Conservation (phyloP, 345 rosid genomes). For the Lumnitzera racemosa region DNA sequence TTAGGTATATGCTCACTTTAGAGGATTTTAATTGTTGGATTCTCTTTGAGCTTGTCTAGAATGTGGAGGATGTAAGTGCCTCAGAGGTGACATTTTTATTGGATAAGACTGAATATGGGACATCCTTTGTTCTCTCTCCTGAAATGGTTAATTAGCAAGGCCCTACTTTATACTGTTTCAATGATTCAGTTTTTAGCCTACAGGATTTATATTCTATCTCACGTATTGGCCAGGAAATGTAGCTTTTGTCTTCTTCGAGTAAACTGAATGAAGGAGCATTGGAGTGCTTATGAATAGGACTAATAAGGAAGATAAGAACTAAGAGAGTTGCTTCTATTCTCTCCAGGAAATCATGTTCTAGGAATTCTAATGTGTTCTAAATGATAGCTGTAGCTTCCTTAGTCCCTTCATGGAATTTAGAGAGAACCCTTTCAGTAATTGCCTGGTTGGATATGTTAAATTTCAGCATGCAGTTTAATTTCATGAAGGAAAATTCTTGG, state of each 20-base stretch:
- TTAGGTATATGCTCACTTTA: slow-evolving; percentile 92
- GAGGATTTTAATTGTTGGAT: slow-evolving; percentile 78
- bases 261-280: too few species aligned
- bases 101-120: slow-evolving; percentile 90
- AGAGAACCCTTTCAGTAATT: too few species aligned
- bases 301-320: too few species aligned
- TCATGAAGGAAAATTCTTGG: too few species aligned
- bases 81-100: slow-evolving; percentile 81
- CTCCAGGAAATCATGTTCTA: too few species aligned
- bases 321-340: too few species aligned
- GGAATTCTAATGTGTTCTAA: too few species aligned
- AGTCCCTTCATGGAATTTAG: too few species aligned
- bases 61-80: slow-evolving; percentile 96
- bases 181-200: slow-evolving; percentile 83
- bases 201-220: slow-evolving; percentile 97
- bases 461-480: too few species aligned
- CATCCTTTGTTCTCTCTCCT: slow-evolving; percentile 93
- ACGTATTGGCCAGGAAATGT: slow-evolving; percentile 91
- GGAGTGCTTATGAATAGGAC: too few species aligned
- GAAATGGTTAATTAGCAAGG: slow-evolving; percentile 99
- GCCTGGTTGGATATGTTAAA: too few species aligned
- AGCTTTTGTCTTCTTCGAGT: slow-evolving; percentile 21
- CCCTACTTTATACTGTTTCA: slow-evolving; percentile 90
- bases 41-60: slow-evolving; percentile 90
- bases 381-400: too few species aligned